phyloP scores from a whole-genome alignment of 192 early-diverging fungal species.

The Chytriomyces sp. region DNA sequence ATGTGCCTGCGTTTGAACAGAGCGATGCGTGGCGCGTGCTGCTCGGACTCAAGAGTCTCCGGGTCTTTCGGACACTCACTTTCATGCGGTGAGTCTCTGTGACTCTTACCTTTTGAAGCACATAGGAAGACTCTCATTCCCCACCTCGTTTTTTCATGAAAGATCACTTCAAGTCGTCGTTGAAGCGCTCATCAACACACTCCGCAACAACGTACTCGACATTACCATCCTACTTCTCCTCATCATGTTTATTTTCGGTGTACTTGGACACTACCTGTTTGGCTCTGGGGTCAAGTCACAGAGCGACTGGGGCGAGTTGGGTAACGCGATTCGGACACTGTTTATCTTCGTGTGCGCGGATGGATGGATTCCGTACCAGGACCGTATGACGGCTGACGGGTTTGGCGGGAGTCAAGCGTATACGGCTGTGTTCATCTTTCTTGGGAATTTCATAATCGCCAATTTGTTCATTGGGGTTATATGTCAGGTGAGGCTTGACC shows the following conservation, averaged over 20 bases:
- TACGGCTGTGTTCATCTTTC: conserved; percentile 50
- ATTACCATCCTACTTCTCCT: conserved; percentile 51
- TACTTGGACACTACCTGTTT: conserved; percentile 57
- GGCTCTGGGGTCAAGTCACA: conserved; percentile 30
- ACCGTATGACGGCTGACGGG: conserved; percentile 39
- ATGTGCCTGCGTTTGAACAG: not conserved
- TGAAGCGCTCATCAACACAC: conserved; percentile 47
- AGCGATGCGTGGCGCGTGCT: not conserved
- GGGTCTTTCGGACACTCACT: conserved; percentile 21
- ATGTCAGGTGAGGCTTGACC: conserved; percentile 40
- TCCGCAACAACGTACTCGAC: conserved; percentile 48
- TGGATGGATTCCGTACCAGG: conserved; percentile 52
- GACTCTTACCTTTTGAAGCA: not conserved
- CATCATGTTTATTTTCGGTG: conserved; percentile 53
- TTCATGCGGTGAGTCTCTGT: conserved; percentile 21
- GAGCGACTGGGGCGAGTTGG: conserved; percentile 37
- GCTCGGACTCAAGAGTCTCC: not conserved
- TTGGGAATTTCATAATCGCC: conserved; percentile 57
- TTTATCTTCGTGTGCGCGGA: conserved; percentile 53
- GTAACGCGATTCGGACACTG: conserved; percentile 38
- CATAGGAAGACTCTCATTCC: conserved; percentile 38
- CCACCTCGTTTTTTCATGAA: conserved; percentile 44
- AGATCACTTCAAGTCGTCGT: conserved; percentile 53
- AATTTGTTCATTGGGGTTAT: conserved; percentile 62
- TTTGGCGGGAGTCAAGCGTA: conserved; percentile 42